A percentile compares a stretch with the other conserved stretches of the same genome.
phyloP scores from a whole-genome alignment of 768 basidiomycete genomes.

The Termitomyces sp. region DNA sequence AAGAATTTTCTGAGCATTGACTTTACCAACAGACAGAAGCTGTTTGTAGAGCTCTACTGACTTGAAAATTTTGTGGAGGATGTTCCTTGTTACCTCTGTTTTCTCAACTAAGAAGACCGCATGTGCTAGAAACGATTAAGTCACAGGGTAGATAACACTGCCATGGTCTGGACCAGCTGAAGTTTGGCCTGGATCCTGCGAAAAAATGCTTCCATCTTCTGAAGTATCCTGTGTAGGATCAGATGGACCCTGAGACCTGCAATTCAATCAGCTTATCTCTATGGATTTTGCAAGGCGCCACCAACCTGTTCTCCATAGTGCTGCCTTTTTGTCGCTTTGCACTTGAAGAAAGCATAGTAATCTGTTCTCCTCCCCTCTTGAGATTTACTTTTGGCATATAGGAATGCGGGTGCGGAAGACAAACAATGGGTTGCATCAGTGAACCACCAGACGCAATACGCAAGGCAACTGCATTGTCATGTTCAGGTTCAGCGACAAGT shows the following conservation, averaged over 20 bases:
- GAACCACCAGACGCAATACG: too few species aligned
- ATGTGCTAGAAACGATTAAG: neutral
- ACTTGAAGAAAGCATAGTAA: neutral
- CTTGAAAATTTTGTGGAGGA: neutral
- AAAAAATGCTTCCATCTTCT: neutral
- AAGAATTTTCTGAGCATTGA: neutral
- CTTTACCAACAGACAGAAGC: neutral
- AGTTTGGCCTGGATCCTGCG: neutral
- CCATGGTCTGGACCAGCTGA: neutral
- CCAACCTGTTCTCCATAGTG: neutral
- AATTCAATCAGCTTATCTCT: neutral
- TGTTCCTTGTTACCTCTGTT: neutral
- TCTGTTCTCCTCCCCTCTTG: too few species aligned
- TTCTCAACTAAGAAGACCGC: neutral
- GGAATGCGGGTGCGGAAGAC: neutral
- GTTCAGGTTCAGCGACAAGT: too few species aligned
- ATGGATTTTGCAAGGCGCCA: neutral
- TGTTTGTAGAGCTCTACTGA: neutral
- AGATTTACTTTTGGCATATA: too few species aligned
- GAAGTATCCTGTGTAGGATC: neutral
- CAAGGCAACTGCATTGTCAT: too few species aligned
- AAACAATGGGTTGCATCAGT: too few species aligned
- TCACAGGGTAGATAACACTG: neutral
- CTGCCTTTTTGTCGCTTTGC: neutral
- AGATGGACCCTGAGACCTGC: neutral